phyloP scores from a whole-genome alignment of 169 alveolate species.

The Eimeria sp. region DNA sequence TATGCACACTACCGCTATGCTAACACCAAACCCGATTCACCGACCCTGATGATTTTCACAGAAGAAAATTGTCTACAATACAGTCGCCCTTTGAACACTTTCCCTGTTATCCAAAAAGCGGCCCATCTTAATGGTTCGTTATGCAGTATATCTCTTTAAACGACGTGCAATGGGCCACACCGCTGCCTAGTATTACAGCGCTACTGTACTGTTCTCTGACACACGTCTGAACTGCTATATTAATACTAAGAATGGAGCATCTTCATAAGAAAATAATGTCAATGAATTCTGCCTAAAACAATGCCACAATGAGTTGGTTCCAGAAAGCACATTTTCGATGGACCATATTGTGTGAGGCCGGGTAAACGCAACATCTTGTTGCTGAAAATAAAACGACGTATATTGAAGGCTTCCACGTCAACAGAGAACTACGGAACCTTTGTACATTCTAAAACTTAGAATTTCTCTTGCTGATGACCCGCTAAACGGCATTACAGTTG shows the following conservation, averaged over 20 bases:
- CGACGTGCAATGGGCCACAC: too few relatives aligned
- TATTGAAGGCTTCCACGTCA: background rate
- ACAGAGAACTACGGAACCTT: background rate
- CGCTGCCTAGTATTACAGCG: too few relatives aligned
- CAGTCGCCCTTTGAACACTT: background rate
- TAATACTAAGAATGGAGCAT: too few relatives aligned
- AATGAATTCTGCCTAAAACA: background rate
- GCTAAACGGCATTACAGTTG: background rate
- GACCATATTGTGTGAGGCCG: background rate
- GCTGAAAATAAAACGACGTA: background rate
- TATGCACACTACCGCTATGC: background rate
- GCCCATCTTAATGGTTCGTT: background rate
- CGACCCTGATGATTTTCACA: background rate
- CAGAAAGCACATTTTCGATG: background rate
- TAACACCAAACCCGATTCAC: background rate
- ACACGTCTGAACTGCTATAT: too few relatives aligned
- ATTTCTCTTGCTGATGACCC: background rate
- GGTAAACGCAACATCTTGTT: background rate
- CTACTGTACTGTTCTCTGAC: too few relatives aligned
- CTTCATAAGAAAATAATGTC: background rate
- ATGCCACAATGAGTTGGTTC: background rate
- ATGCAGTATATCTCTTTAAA: background rate
- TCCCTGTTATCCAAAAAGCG: background rate
- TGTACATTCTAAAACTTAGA: background rate
- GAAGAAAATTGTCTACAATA: background rate